A percentile compares a stretch with the other conserved stretches of the same genome.
Conservation (phyloP, 2,329 filamentous ascomycete genomes). For the Graphium sp. region DNA sequence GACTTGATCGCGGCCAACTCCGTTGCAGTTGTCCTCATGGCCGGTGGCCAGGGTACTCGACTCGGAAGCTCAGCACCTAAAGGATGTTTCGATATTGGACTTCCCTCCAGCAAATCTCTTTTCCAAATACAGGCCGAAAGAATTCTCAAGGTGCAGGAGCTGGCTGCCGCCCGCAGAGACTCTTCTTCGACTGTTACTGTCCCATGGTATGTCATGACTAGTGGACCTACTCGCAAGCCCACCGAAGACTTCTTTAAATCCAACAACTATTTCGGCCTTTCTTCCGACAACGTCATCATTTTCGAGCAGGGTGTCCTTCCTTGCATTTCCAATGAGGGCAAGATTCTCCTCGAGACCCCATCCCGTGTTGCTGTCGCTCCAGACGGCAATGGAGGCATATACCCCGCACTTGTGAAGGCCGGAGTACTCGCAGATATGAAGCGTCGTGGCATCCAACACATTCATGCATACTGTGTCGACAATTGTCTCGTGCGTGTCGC, state of each 20-base stretch:
- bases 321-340: slow-evolving; percentile 93
- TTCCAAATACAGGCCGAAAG: slow-evolving; percentile 97
- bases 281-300: slow-evolving; percentile 71
- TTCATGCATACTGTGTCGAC: slow-evolving; percentile 96
- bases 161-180: slow-evolving; percentile 56
- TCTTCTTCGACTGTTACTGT: slow-evolving; percentile 37
- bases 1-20: slow-evolving; percentile 65
- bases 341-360: slow-evolving; percentile 88
- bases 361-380: slow-evolving; percentile 84
- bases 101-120: slow-evolving; percentile 82
- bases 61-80: slow-evolving; percentile 91
- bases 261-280: slow-evolving; percentile 79
- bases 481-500: slow-evolving; percentile 99
- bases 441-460: slow-evolving; percentile 78
- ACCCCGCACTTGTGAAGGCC: slow-evolving; percentile 71
- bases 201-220: slow-evolving; percentile 99
- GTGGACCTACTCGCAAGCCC: slow-evolving; percentile 75
- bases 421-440: slow-evolving; percentile 78
- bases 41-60: slow-evolving; percentile 88
- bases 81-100: slow-evolving; percentile 91
- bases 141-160: slow-evolving; percentile 68
- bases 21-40: slow-evolving; percentile 84
- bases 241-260: slow-evolving; percentile 90
- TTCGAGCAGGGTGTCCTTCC: slow-evolving; percentile 96
- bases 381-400: slow-evolving; percentile 93